Evolutionary conservation across 2,329 filamentous ascomycete species (phyloP).

Genomic region (Talaromyces sp.): DNA sequence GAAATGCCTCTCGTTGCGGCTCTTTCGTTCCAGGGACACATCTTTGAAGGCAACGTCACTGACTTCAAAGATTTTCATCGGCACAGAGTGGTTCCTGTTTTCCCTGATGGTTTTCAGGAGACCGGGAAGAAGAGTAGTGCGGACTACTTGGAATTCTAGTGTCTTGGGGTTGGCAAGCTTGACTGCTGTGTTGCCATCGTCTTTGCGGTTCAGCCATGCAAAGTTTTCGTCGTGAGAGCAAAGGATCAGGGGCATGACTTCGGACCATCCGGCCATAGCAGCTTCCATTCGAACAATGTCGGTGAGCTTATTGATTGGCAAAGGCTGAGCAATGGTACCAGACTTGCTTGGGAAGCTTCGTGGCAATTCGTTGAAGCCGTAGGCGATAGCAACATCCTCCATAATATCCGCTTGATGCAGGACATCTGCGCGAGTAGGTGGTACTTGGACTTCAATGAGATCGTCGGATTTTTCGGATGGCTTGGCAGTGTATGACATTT

Average conservation of each 20-base stretch:
- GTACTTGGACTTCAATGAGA: conserved; percentile 75
- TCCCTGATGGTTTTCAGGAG: conserved; percentile 90
- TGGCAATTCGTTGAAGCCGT: conserved; percentile 95
- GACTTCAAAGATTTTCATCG: conserved; percentile 89
- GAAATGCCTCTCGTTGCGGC: conserved; percentile 89
- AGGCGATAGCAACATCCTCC: conserved; percentile 95
- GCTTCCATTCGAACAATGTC: conserved; percentile 87
- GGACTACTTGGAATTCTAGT: conserved; percentile 85
- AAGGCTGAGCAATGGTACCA: conserved; percentile 77
- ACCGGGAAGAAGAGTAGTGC: conserved; percentile 78
- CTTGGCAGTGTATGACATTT: conserved; percentile 81
- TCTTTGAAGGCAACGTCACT: conserved; percentile 93
- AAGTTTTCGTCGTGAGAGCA: conserved; percentile 99
- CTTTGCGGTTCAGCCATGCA: conserved; percentile 82
- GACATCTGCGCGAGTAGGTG: conserved; percentile 86
- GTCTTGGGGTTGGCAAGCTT: conserved; percentile 90
- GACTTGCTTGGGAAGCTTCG: conserved; percentile 81
- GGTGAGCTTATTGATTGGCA: conserved; percentile 87
- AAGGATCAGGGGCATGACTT: conserved; percentile 92
- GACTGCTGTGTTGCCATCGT: conserved; percentile 77
- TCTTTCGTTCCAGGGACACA: conserved; percentile 71
- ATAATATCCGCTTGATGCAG: conserved; percentile 97
- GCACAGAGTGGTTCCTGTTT: conserved; percentile 82
- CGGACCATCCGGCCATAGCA: conserved; percentile 91
- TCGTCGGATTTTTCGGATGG: conserved; percentile 66